Conservation (phyloP, 2,329 filamentous ascomycete genomes). For the Alternaria brassicicola region DNA sequence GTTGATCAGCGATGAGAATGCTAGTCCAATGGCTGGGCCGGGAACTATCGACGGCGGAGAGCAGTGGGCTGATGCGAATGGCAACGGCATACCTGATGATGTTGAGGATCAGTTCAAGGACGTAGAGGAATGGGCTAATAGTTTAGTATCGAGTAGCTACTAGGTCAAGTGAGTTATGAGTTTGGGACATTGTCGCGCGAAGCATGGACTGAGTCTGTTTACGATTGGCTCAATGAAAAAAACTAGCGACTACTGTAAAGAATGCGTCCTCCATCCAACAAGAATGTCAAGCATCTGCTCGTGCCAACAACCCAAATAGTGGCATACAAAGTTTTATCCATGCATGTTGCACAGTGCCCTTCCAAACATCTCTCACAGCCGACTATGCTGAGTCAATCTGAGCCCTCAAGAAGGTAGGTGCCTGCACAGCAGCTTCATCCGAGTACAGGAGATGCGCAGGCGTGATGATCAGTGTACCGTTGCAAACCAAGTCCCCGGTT, state of each 20-base stretch:
- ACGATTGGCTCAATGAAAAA: neutral
- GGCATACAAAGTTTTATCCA: neutral
- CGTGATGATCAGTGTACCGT: slow-evolving; percentile 38
- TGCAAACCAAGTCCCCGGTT: slow-evolving; percentile 40
- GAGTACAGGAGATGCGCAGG: slow-evolving; percentile 40
- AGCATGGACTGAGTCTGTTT: neutral
- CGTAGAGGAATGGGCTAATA: slow-evolving; percentile 60
- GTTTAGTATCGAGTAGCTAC: slow-evolving; percentile 47
- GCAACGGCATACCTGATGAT: slow-evolving; percentile 59
- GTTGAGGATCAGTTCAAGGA: slow-evolving; percentile 56
- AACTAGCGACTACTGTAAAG: neutral
- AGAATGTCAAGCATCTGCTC: neutral
- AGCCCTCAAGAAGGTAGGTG: slow-evolving; percentile 26
- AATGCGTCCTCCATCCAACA: neutral
- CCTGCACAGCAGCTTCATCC: slow-evolving; percentile 27
- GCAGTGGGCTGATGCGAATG: slow-evolving; percentile 53
- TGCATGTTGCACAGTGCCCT: neutral
- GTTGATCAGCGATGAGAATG: slow-evolving; percentile 56
- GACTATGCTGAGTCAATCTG: neutral
- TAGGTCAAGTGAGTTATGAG: neutral
- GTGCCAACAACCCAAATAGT: neutral
- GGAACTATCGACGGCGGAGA: slow-evolving; percentile 50
- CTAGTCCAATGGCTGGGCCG: slow-evolving; percentile 49
- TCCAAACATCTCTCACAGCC: neutral
- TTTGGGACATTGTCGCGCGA: neutral